Conservation (phyloP, 1,284 basidiomycete species). For the Omphalotus olearius region DNA sequence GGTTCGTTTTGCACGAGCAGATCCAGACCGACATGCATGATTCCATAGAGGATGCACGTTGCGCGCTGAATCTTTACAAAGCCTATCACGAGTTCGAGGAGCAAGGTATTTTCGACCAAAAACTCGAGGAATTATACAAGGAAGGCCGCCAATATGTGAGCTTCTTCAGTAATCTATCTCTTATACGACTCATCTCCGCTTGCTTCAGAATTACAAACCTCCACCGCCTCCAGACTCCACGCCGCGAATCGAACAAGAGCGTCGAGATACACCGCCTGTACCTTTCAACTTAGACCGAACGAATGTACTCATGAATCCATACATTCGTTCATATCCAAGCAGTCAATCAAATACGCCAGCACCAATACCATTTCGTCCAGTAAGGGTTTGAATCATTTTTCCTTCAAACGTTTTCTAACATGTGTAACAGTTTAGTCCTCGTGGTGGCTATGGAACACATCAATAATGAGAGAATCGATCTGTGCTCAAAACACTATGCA, state of each 20-base stretch:
- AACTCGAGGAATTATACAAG: constrained; percentile 79
- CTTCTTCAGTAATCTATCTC: constrained; percentile 10
- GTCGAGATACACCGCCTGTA: constrained; percentile 7
- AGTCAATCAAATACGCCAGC: background rate
- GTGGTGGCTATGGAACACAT: too few species aligned
- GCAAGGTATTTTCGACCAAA: constrained; percentile 79
- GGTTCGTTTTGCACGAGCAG: constrained; percentile 87
- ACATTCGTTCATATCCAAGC: background rate
- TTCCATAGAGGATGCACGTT: constrained; percentile 93
- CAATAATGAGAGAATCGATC: too few species aligned
- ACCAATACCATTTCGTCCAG: too few species aligned
- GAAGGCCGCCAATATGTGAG: constrained; percentile 69
- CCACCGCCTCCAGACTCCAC: constrained; percentile 28
- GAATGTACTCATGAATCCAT: constrained; percentile 3
- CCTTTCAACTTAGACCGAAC: background rate
- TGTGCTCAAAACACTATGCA: too few species aligned
- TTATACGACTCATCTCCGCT: background rate
- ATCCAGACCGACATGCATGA: constrained; percentile 96
- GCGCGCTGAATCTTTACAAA: constrained; percentile 85
- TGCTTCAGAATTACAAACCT: constrained; percentile 58
- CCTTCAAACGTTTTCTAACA: too few species aligned
- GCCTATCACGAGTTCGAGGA: constrained; percentile 78
- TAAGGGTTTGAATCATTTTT: too few species aligned
- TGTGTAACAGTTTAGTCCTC: too few species aligned
- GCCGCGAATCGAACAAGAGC: background rate